phyloP scores from a whole-genome alignment of 164 flowering plant genomes.

The Chloranthus sessilifolius region DNA sequence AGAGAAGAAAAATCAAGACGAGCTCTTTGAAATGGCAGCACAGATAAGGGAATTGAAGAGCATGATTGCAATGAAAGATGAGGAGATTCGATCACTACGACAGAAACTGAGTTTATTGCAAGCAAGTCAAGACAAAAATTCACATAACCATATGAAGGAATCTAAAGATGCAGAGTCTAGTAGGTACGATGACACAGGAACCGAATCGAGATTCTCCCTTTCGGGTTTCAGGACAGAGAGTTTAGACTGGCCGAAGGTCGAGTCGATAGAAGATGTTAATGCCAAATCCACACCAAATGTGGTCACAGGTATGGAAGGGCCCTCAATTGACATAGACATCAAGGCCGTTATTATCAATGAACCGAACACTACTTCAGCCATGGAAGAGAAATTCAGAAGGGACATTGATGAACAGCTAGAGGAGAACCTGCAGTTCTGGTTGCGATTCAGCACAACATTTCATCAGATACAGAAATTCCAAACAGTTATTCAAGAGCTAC shows the following conservation, averaged over 20 bases:
- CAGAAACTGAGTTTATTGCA: conserved; percentile 21
- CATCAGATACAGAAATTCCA: conserved; percentile 65
- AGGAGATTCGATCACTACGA: conserved; percentile 39
- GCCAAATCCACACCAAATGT: too few species aligned
- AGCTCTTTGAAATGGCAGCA: conserved; percentile 30
- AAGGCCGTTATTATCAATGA: conserved; percentile 14
- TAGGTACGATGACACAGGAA: too few species aligned
- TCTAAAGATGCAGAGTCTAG: too few species aligned
- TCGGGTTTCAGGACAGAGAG: too few species aligned
- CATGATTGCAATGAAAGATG: conserved; percentile 37
- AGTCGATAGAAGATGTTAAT: too few species aligned
- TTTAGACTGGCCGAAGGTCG: too few species aligned
- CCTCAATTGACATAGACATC: conserved; percentile 7
- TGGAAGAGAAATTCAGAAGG: conserved; percentile 47
- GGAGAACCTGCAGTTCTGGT: conserved; percentile 71
- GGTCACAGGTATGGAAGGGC: too few species aligned
- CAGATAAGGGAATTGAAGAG: conserved; percentile 45
- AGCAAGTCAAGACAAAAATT: too few species aligned
- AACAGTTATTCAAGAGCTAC: conserved; percentile 43
- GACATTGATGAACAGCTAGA: conserved; percentile 54
- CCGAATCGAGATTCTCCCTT: too few species aligned
- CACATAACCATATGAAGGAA: too few species aligned
- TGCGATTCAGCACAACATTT: conserved; percentile 62
- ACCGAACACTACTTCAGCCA: conserved; percentile 13
- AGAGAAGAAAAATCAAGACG: conserved; percentile 47